Evolutionary conservation across 768 basidiomycete genomes (phyloP).

Genomic region (Lactarius hatsudake): DNA sequence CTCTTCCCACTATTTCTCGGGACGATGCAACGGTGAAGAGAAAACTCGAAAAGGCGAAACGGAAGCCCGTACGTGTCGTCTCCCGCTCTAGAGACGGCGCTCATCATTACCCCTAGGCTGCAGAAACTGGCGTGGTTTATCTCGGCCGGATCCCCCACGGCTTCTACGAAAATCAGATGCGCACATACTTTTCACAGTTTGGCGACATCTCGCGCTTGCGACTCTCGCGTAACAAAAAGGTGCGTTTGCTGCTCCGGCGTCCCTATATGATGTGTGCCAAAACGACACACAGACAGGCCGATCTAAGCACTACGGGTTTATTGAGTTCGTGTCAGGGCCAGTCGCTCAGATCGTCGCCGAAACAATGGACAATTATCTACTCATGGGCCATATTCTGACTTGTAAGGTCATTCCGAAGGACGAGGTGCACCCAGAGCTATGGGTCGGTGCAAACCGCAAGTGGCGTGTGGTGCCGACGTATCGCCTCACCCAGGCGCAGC

Average conservation of each 20-base stretch:
- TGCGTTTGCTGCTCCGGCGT: conserved; percentile 29
- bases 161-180: conserved; percentile 94
- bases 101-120: conserved; percentile 39
- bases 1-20: conserved; percentile 83
- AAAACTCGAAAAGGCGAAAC: conserved; percentile 50
- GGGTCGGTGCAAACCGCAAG: conserved; percentile 96
- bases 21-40: conserved; percentile 77
- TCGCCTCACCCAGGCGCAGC: conserved; percentile 64
- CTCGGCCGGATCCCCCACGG: conserved; percentile 93
- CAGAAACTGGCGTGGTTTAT: conserved; percentile 81
- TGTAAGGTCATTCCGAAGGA: conserved; percentile 91
- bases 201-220: conserved; percentile 86
- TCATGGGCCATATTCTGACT: conserved; percentile 89
- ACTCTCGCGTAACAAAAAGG: conserved; percentile 92
- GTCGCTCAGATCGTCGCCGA: conserved; percentile 96
- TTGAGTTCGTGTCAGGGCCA: conserved; percentile 86
- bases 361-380: conserved; percentile 98
- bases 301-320: conserved; percentile 96
- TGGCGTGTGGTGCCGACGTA: conserved; percentile 76
- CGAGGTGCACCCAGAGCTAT: conserved; percentile 87
- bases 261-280: not conserved
- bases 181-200: conserved; percentile 92
- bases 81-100: not conserved
- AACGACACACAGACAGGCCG: conserved; percentile 67
- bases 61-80: conserved; percentile 56